phyloP scores from a whole-genome alignment of 176 grass and related monocot genomes.

The Thalia dealbata region DNA sequence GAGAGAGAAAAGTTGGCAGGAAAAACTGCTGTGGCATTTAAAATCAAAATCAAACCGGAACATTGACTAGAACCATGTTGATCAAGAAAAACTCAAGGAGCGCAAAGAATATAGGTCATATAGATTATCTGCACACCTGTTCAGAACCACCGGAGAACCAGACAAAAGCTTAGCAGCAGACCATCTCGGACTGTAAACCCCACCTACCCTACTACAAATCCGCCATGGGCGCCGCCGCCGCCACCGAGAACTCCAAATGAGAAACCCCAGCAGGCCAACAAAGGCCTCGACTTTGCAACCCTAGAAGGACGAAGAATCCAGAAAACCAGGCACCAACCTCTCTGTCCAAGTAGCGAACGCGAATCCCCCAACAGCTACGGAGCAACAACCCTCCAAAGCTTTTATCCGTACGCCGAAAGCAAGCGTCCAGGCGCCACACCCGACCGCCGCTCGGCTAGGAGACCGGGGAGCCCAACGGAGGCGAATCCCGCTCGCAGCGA shows the following conservation, averaged over 20 bases:
- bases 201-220: background rate
- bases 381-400: background rate
- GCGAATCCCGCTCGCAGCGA: background rate
- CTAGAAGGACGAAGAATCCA: background rate
- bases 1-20: background rate
- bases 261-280: background rate
- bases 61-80: background rate
- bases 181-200: background rate
- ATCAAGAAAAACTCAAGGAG: background rate
- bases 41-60: too few species aligned
- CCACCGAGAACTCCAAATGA: background rate
- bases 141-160: background rate
- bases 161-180: background rate
- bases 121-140: background rate
- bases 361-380: background rate
- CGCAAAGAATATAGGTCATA: background rate
- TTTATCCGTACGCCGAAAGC: constrained; percentile 3
- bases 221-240: background rate
- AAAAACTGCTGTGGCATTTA: background rate
- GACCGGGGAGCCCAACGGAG: background rate
- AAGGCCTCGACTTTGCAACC: background rate
- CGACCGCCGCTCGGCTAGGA: background rate
- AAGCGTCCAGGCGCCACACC: background rate
- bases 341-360: background rate
- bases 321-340: background rate